Evolutionary conservation across 192 early-diverging fungal species (phyloP), one percentile per base, ranked within the genome.

Genomic region (Chytriomyces sp.): DNA sequence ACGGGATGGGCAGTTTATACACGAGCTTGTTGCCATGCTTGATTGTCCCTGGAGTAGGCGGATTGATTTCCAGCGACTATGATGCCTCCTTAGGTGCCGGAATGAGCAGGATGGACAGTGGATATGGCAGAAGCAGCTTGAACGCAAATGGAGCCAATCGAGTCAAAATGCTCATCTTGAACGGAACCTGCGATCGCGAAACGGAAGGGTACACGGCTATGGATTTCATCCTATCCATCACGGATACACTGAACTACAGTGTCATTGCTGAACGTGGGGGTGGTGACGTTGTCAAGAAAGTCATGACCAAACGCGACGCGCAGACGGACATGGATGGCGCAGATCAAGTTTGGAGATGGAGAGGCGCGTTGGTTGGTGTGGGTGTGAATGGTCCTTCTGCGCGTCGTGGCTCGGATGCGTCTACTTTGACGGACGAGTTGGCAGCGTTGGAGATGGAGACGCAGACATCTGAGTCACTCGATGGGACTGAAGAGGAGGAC

Each of bases 1-100:
- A 92, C 76, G 89, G 91, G 2, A 92, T 92, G 64, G 92, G 92
- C 0, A 92, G 91, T 1, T 75, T 94, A 2, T 94, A 92, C 64
- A 94, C 92, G 0, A 91, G 89, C 13, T 87, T 94, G 57, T 79
- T 92, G 10, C 92, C 92, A 0, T 91, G 90, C 77, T 69, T 94
- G 20, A 87, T 94, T 49, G 81, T 94, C 20, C 86, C 89, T 23
- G 90, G 89, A 18, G 87, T 92, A 1, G 92, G 90, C 2, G 83
- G 89, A n/a, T 80, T 87, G 0, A 85, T 93, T 45, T 86, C 86
- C 20, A 72, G 90, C n/a, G 88, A 87, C 6, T 24, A 18, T 8
- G 43, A 47, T 1, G 71, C 20, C 65, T 1, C 23, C 1, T 24
- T 20, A n/a, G n/a, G 9, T n/a, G 23, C 0, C 28, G 13, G 61